phyloP scores from a whole-genome alignment of 2,329 filamentous ascomycete species.

The Basipetospora chlamydospora region DNA sequence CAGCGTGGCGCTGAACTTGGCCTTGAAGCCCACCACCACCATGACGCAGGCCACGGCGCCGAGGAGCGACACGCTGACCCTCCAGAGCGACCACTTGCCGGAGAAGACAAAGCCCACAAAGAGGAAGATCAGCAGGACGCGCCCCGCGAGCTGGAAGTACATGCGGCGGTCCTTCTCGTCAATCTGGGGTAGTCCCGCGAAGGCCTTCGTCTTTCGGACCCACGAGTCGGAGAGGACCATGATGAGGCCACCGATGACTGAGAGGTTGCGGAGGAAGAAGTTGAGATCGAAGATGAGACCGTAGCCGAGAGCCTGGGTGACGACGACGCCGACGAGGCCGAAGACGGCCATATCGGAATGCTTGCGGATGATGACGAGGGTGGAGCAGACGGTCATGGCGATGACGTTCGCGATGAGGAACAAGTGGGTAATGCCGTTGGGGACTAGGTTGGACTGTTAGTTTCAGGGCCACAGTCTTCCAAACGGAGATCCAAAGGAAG shows the following conservation, averaged over 20 bases:
- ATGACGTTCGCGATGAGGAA: conserved; percentile 87
- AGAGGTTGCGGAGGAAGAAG: conserved; percentile 98
- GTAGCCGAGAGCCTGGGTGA: conserved; percentile 90
- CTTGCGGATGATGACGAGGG: conserved; percentile 80
- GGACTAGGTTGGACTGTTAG: conserved; percentile 50
- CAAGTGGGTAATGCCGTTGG: conserved; percentile 72
- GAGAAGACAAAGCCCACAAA: conserved; percentile 95
- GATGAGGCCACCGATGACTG: conserved; percentile 88
- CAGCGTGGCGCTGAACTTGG: conserved; percentile 94
- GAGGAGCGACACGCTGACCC: conserved; percentile 69
- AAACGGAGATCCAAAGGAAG: too few relatives aligned
- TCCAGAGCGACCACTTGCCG: conserved; percentile 81
- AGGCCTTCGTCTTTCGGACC: conserved; percentile 95
- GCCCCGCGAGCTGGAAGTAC: conserved; percentile 97
- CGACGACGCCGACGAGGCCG: conserved; percentile 78
- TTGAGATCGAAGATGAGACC: conserved; percentile 98
- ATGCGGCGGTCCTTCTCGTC: conserved; percentile 99
- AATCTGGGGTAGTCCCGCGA: conserved; percentile 80
- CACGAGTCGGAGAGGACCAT: conserved; percentile 98
- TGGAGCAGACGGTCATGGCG: conserved; percentile 70
- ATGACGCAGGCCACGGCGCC: conserved; percentile 89
- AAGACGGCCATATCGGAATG: conserved; percentile 85
- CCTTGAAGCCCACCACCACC: conserved; percentile 99
- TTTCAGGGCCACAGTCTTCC: too few relatives aligned
- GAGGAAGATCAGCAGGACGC: conserved; percentile 91